phyloP scores from a whole-genome alignment of 2,329 filamentous ascomycete species.

The Plenodomus biglobosus region DNA sequence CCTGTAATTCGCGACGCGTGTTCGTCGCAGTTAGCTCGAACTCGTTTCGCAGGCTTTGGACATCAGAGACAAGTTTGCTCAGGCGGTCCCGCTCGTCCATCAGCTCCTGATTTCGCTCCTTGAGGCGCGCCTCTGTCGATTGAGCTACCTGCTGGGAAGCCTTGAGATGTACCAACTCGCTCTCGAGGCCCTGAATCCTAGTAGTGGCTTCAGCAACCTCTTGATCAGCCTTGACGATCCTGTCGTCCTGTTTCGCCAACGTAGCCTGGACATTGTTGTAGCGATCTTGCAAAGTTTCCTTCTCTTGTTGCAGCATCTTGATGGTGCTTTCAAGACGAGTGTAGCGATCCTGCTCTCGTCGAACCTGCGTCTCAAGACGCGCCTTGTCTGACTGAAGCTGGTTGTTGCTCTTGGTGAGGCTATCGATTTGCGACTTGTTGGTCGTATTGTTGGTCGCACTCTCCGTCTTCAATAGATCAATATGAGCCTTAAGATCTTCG shows the following conservation, averaged over 20 bases:
- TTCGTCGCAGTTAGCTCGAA: conserved; percentile 84
- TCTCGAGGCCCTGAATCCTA: conserved; percentile 80
- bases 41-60: conserved; percentile 90
- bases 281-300: conserved; percentile 81
- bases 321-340: conserved; percentile 91
- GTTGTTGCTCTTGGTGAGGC: conserved; percentile 78
- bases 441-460: conserved; percentile 78
- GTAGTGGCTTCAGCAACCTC: conserved; percentile 86
- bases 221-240: conserved; percentile 87
- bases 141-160: conserved; percentile 95
- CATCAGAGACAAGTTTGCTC: conserved; percentile 77
- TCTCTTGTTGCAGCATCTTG: conserved; percentile 78
- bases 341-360: conserved; percentile 78
- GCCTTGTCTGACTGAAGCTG: conserved; percentile 80
- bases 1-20: conserved; percentile 74
- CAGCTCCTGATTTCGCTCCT: conserved; percentile 82
- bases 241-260: conserved; percentile 85
- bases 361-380: conserved; percentile 76
- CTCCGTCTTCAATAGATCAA: conserved; percentile 87
- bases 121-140: conserved; percentile 84
- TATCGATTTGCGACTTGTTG: conserved; percentile 81
- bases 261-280: conserved; percentile 75
- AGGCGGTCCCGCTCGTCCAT: conserved; percentile 82
- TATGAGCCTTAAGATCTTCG: conserved; percentile 84
- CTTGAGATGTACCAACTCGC: conserved; percentile 89